A percentile compares a stretch with the other conserved stretches of the same genome.
Evolutionary conservation across 73 alveolate genomes (phyloP).

Genomic region (Diophrys appendiculata): DNA sequence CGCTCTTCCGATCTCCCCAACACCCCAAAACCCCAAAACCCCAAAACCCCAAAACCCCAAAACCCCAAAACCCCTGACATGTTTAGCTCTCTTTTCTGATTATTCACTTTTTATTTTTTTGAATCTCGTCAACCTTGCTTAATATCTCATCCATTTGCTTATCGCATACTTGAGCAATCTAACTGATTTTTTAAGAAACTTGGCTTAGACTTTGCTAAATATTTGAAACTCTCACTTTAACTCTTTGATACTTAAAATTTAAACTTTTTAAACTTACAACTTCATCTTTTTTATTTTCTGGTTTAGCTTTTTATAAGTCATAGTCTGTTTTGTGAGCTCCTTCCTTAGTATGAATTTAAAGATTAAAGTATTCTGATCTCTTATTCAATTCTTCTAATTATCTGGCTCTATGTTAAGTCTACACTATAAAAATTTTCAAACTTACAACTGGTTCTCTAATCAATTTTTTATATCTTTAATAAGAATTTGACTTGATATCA

Average conservation of each 20-base stretch:
- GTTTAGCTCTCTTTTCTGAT: too few species aligned
- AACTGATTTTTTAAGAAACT: constrained; percentile 17
- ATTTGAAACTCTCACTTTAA: constrained; percentile 31
- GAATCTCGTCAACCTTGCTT: background rate
- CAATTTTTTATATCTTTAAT: constrained; percentile 33
- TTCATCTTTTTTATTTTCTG: constrained; percentile 12
- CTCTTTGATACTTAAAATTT: constrained; percentile 4
- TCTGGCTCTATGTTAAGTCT: constrained; percentile 35
- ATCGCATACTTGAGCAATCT: constrained; percentile 35
- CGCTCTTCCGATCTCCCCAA: background rate
- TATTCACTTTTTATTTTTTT: background rate
- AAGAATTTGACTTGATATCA: constrained; percentile 25
- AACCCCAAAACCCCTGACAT: too few species aligned
- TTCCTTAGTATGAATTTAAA: constrained; percentile 8
- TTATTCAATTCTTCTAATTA: constrained; percentile 33
- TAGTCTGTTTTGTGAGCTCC: background rate
- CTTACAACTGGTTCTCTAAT: constrained; percentile 39
- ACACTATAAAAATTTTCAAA: background rate
- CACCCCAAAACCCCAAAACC: too few species aligned
- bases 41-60: too few species aligned
- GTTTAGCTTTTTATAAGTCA: background rate
- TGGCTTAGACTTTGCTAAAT: constrained; percentile 12
- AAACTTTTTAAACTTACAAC: background rate
- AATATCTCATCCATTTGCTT: background rate
- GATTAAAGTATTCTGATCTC: constrained; percentile 4